phyloP scores from a whole-genome alignment of 164 flowering plant genomes.

The Magnolia changhungtana region DNA sequence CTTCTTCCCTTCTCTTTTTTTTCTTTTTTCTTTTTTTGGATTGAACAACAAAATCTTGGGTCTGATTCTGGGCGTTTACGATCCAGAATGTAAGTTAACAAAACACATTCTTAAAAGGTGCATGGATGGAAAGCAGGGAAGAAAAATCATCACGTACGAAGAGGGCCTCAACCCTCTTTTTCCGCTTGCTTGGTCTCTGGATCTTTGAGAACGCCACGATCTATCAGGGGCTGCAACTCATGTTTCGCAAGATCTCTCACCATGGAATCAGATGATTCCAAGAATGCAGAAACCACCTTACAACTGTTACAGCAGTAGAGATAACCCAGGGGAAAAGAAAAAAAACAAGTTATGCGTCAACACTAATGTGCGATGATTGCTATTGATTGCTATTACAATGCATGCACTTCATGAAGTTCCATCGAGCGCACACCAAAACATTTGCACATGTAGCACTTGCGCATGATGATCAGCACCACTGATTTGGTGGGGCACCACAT shows the following conservation, averaged over 20 bases:
- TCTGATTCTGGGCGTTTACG: not conserved
- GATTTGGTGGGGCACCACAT: too few species aligned
- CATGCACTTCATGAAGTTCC: too few species aligned
- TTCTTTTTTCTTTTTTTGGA: too few species aligned
- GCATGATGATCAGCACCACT: too few species aligned
- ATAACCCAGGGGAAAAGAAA: not conserved
- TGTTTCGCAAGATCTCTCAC: constrained; percentile 39
- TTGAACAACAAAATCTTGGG: not conserved
- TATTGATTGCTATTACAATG: too few species aligned
- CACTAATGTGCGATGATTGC: too few species aligned
- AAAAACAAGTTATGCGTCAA: not conserved
- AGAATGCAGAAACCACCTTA: constrained; percentile 67
- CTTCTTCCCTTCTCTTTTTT: too few species aligned
- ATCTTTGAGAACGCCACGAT: constrained; percentile 53
- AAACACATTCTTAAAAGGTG: too few species aligned
- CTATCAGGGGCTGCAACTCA: constrained; percentile 69
- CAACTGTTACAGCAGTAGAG: constrained; percentile 35
- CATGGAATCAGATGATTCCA: constrained; percentile 56
- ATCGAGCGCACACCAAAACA: too few species aligned
- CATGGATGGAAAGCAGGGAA: not conserved
- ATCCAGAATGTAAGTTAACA: not conserved
- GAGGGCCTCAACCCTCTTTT: not conserved
- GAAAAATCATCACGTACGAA: not conserved
- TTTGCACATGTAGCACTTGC: too few species aligned
- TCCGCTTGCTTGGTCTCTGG: constrained; percentile 22